Evolutionary conservation across 495 filamentous ascomycete species (phyloP), one percentile per base, ranked within the genome.

Genomic region (Lindgomyces ingoldianus): DNA sequence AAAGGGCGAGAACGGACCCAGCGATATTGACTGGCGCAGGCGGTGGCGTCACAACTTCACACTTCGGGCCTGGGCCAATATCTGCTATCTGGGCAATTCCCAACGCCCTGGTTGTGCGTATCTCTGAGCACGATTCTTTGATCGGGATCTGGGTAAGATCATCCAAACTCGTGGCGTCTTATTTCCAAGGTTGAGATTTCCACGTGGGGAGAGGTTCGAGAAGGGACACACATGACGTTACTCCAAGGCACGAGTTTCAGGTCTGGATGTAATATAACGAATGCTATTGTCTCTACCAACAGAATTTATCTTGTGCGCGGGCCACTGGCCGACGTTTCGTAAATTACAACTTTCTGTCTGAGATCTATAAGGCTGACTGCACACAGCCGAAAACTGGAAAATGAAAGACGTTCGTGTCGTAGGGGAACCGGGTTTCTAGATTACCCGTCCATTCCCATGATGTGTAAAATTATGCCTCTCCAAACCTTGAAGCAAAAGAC

Each of bases 321-420:
- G 62, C 62, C 62, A 24, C 62, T 59, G 62, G 62, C 62, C 16
- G 1, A 57, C 41, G 21, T 49, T 33, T 57, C 62, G 27, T 60
- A 26, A 60, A 65, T 65, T 65, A 65, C 62, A 65, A 59, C 50
- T 16, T 53, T 8, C 46, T 21, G n/a, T 16, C 19, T 44, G 1
- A 41, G 19, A 21, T 62, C 50, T 62, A 67, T 57, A 52, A 67
- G 21, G 19, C 33, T 39, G 33, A 39, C 33, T 6, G 14, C 33
- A 39, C 33, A 39, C 33, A 39, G 14, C 6, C 14, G 33, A 39
- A 39, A 39, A 39, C 6, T 19, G 9, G 22, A 41, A 58, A 65
- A 57, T 51, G 51, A 62, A 67, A 62, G 49, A 53, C 54, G 58
- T 67, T 42, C 58, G 46, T 52, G 53, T 64, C 61, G 53, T 64